Conservation (phyloP, 1,139 yeast species). For the Blastobotrys proliferans region DNA sequence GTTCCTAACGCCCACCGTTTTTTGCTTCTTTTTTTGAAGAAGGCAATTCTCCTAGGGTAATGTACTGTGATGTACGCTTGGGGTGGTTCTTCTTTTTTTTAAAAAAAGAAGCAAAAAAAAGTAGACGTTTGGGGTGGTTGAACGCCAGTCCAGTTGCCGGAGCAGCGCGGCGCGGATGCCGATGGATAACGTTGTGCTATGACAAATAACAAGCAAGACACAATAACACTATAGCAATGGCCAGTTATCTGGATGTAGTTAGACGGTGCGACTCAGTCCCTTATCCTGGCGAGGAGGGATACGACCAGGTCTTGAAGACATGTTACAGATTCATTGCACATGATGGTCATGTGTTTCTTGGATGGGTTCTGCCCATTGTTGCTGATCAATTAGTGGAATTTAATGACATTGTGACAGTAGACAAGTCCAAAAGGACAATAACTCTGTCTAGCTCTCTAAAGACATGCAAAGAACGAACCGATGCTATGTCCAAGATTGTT, state of each 20-base stretch:
- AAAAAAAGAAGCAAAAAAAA: too few relatives aligned
- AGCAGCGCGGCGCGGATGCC: too few relatives aligned
- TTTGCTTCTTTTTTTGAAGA: too few relatives aligned
- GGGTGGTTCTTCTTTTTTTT: too few relatives aligned
- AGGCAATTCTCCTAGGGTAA: too few relatives aligned
- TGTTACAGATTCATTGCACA: constrained; percentile 48
- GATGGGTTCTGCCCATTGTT: constrained; percentile 48
- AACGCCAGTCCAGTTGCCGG: too few relatives aligned
- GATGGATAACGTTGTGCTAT: too few relatives aligned
- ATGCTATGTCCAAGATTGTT: constrained; percentile 45
- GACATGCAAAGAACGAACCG: constrained; percentile 47
- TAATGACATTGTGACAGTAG: constrained; percentile 38
- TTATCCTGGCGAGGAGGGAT: constrained; percentile 20
- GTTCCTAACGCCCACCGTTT: too few relatives aligned
- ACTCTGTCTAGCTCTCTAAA: constrained; percentile 38
- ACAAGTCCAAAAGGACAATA: constrained; percentile 35
- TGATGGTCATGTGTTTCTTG: constrained; percentile 49
- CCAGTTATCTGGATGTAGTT: constrained; percentile 33
- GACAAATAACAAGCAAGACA: too few relatives aligned
- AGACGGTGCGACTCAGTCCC: constrained; percentile 44
- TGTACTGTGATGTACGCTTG: too few relatives aligned
- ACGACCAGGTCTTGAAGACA: constrained; percentile 18
- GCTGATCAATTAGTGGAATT: constrained; percentile 39
- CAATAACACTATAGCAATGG: background rate
- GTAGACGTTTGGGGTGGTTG: too few relatives aligned